These are phyloP conservation scores for Seiridium cupressi DNA, from an alignment of 2,329 filamentous ascomycete genomes.

Conservation along the genomic window DNA sequence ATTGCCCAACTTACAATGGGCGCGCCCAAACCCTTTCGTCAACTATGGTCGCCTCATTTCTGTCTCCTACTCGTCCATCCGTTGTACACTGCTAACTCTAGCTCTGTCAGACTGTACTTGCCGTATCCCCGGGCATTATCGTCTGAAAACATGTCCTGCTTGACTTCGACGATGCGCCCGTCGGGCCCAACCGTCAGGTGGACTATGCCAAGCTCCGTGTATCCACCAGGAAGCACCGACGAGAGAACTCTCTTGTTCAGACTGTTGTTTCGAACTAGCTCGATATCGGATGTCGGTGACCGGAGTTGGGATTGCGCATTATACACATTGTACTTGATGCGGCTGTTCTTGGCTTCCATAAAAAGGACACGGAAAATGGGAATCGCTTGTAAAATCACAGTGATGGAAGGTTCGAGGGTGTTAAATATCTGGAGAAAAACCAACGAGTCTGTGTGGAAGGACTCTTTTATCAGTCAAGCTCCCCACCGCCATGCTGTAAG, in stretches of 20 bases:
- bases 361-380: neutral
- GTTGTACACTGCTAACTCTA: no score
- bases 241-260: neutral
- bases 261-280: neutral
- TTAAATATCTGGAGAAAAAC: slow-evolving; percentile 5
- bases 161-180: neutral
- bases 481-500: neutral
- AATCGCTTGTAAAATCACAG: neutral
- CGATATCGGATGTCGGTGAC: neutral
- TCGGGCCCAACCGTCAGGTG: neutral
- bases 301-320: neutral
- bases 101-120: no score
- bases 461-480: neutral
- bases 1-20: no score
- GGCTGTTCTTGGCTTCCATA: neutral
- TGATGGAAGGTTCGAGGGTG: neutral
- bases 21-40: no score
- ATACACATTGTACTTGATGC: neutral
- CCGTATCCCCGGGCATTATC: neutral
- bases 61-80: no score
- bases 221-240: neutral
- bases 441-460: neutral
- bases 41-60: no score
- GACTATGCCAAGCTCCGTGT: neutral
- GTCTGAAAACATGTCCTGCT: neutral